Evolutionary conservation across 192 early-diverging fungal species (phyloP).

Genomic region (Coemansia sp.): DNA sequence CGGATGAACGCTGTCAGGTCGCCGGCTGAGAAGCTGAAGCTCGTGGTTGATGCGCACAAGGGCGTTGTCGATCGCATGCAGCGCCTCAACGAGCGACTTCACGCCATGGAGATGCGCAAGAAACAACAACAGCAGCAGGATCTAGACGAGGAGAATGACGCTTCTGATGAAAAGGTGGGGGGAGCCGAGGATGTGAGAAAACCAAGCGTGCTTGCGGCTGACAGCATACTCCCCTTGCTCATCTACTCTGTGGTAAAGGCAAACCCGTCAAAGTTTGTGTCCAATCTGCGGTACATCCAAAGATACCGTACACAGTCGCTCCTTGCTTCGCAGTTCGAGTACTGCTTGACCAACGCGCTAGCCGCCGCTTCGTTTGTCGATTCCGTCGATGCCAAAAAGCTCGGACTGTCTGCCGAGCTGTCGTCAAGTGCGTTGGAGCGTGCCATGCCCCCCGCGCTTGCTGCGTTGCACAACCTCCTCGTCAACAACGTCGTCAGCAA

Average conservation of each 20-base stretch:
- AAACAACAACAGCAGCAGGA: constrained; percentile 2
- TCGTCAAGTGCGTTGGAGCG: constrained; percentile 30
- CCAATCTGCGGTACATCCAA: constrained; percentile 63
- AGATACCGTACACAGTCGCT: constrained; percentile 43
- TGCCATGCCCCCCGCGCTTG: constrained; percentile 23
- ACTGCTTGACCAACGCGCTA: constrained; percentile 49
- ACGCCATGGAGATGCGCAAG: neutral
- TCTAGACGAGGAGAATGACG: too few relatives aligned
- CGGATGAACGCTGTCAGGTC: constrained; percentile 31
- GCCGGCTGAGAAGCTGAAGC: constrained; percentile 51
- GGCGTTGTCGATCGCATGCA: constrained; percentile 44
- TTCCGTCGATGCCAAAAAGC: constrained; percentile 36
- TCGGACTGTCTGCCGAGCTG: constrained; percentile 38
- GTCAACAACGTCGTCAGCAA: constrained; percentile 42
- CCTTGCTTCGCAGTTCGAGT: constrained; percentile 45
- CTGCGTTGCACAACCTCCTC: constrained; percentile 26
- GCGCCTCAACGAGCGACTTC: constrained; percentile 20
- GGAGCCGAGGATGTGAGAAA: neutral
- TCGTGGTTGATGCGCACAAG: constrained; percentile 48
- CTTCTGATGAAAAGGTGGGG: neutral
- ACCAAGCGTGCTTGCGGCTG: constrained; percentile 45
- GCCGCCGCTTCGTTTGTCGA: constrained; percentile 48
- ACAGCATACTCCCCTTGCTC: constrained; percentile 65
- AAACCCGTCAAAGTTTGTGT: constrained; percentile 67
- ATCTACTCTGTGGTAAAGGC: constrained; percentile 67